Conservation (phyloP, 805 yeast genomes). For the Wickerhamiella australiensis region DNA sequence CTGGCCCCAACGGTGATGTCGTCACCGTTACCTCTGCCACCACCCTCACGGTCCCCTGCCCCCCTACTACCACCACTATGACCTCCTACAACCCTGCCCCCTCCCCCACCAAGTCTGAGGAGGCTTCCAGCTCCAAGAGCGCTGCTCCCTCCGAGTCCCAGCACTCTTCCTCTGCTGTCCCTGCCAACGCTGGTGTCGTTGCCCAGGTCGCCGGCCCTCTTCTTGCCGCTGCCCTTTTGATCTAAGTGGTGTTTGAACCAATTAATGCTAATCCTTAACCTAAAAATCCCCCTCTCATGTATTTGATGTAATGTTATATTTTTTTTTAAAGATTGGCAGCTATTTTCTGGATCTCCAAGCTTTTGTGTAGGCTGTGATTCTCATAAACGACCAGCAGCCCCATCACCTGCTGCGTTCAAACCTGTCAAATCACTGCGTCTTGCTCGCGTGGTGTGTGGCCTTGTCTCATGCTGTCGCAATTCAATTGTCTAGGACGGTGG, state of each 20-base stretch:
- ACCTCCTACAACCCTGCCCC: conserved; percentile 11
- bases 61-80: conserved; percentile 11
- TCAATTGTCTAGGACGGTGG: no score
- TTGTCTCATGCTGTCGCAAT: no score
- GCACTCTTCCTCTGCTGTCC: not conserved
- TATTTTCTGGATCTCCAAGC: no score
- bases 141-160: conserved; percentile 11
- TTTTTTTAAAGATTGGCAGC: no score
- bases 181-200: conserved; percentile 9
- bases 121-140: conserved; percentile 4
- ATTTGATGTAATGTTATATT: not conserved
- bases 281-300: not conserved
- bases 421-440: no score
- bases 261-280: not conserved
- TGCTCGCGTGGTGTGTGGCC: no score
- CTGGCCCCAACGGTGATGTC: conserved; percentile 41
- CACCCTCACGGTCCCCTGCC: no score
- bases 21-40: conserved; percentile 59
- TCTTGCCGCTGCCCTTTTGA: conserved; percentile 10
- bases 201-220: conserved; percentile 11
- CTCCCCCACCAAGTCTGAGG: not conserved
- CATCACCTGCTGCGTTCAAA: no score
- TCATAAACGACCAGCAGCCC: no score
- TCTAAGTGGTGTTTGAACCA: not conserved
- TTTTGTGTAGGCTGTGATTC: no score